Evolutionary conservation across 2,329 filamentous ascomycete genomes (phyloP), one percentile per base, ranked within the genome.

Genomic region (Phyllosticta paracitricarpa): DNA sequence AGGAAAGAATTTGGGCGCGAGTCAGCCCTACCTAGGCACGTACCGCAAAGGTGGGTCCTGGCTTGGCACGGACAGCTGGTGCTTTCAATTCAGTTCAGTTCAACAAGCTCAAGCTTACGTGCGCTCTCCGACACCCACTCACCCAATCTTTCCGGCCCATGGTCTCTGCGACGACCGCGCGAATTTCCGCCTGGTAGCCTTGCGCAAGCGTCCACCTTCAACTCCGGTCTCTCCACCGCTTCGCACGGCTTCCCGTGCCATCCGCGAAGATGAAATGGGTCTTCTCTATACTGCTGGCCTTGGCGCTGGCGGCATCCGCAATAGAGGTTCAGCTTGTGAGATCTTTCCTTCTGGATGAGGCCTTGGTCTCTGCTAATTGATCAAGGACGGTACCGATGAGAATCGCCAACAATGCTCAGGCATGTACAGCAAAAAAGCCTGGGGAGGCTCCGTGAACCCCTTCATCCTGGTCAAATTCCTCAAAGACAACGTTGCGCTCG

Each of bases 351-450:
- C n/a, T n/a, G 28, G 7, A 30, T 8, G 28, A 30, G 28, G 33
- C 9, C 17, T 64, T 66, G 58, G 67, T 30, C 24, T 33, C 25
- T 48, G 52, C 52, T 56, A 30, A 58, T 24, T 9, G n/a, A 2
- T 30, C 54, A 63, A 95, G 89, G 87, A 90, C 73, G 82, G 94
- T 72, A 84, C 87, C 40, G 89, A 93, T n/a, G 60, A 62, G 35
- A 62, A 62, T 70, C 82, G 85, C 70, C 89, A 96, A 78, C 84
- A 88, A 83, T 97, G 93, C 78, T 79, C 81, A 79, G 91, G 93
- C 78, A 97, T 97, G 92, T 97, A 97, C 79, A 92, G 89, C 77
- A 87, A 85, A 72, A 89, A 85, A 70, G 83, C 88, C 57, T 97
- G 93, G 93, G 91, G 91, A 68, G 93, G 93, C 63, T 83, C 85